Percentiles rank a stretch among this genome's conserved stretches.
Conservation (phyloP, 192 early-diverging fungal species). For the Coemansia brasiliensis region DNA sequence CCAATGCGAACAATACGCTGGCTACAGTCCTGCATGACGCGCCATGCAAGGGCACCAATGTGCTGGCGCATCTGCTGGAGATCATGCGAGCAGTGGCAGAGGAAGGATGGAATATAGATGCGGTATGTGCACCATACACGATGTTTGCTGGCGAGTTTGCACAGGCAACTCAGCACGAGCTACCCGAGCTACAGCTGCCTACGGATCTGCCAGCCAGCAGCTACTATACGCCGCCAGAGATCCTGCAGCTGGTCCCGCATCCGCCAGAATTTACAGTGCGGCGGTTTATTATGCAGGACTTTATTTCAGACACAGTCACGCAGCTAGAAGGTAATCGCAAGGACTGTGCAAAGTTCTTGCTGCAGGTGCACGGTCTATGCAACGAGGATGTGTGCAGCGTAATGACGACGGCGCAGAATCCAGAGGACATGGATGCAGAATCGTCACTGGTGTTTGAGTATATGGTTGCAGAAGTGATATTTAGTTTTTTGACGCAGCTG, state of each 20-base stretch:
- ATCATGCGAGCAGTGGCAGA: conserved; percentile 27
- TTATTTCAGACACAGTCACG: conserved; percentile 75
- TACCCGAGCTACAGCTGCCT: conserved; percentile 42
- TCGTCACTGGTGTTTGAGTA: conserved; percentile 58
- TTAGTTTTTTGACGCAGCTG: conserved; percentile 60
- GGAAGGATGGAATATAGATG: conserved; percentile 39
- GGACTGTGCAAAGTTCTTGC: conserved; percentile 77
- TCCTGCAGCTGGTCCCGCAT: conserved; percentile 44
- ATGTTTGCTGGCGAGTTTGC: conserved; percentile 42
- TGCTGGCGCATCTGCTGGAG: conserved; percentile 32
- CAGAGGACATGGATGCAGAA: conserved; percentile 39
- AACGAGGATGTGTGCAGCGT: conserved; percentile 55
- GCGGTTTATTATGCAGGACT: conserved; percentile 71
- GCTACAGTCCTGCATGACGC: conserved; percentile 38
- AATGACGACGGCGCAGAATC: conserved; percentile 32
- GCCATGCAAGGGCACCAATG: conserved; percentile 29
- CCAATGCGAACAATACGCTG: conserved; percentile 17
- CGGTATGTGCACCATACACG: conserved; percentile 33
- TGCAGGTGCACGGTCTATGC: conserved; percentile 63
- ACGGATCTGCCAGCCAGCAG: conserved; percentile 8
- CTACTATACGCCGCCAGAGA: conserved; percentile 35
- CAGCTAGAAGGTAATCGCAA: conserved; percentile 91
- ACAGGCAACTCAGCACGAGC: conserved; percentile 40
- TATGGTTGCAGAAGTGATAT: conserved; percentile 59
- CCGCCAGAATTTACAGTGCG: conserved; percentile 35